Conservation (phyloP, 768 basidiomycete genomes). For the Pleurotus tuber-regium region DNA sequence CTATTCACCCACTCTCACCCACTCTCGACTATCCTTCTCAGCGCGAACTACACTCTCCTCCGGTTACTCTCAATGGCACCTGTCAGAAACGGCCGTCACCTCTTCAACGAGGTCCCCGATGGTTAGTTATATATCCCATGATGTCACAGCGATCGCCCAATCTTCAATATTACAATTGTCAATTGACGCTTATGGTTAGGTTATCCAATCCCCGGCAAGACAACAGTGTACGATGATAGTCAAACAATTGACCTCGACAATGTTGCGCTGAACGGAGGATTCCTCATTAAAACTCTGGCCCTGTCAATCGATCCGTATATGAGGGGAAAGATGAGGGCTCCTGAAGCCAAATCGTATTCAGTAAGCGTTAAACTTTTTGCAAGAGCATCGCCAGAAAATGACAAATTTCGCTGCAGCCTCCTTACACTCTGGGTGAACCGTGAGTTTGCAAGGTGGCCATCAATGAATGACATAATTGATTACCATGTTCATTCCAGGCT, state of each 20-base stretch:
- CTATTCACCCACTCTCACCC: no score
- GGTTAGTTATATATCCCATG: conserved; percentile 16
- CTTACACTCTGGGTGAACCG: conserved; percentile 34
- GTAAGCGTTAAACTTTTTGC: background rate
- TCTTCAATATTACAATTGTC: no score
- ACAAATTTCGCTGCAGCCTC: conserved; percentile 14
- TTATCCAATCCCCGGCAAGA: conserved; percentile 45
- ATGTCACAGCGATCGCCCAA: conserved; percentile 14
- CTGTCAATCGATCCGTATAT: conserved; percentile 44
- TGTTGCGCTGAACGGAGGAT: conserved; percentile 40
- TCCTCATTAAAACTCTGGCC: conserved; percentile 49
- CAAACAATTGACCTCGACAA: conserved; percentile 49
- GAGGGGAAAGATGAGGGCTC: conserved; percentile 34
- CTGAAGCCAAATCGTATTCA: background rate
- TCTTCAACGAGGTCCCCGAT: conserved; percentile 36
- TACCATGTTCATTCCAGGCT: conserved; percentile 24
- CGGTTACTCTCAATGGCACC: no score
- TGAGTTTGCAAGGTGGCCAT: conserved; percentile 17
- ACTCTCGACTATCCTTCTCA: no score
- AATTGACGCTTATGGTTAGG: no score
- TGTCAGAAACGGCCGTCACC: conserved; percentile 30
- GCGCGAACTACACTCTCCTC: no score
- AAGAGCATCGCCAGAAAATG: background rate
- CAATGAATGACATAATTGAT: background rate
- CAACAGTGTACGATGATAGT: conserved; percentile 40